Evolutionary conservation across 495 filamentous ascomycete genomes (phyloP).

Genomic region (Lepraria neglecta): DNA sequence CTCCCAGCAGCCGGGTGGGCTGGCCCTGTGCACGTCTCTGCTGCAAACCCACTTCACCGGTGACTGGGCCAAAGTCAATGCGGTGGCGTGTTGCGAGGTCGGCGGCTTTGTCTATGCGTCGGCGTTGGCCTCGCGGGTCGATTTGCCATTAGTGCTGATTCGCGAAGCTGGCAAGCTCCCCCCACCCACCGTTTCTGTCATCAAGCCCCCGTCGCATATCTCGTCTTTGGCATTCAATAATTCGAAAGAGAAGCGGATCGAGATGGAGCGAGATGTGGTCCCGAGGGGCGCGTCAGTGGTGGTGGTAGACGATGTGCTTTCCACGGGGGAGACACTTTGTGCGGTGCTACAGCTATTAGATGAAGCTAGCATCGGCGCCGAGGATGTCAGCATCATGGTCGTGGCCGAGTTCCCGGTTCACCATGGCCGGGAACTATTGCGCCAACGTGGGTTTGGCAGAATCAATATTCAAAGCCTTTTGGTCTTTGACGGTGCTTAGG

Average conservation of each 20-base stretch:
- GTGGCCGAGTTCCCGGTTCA: slow-evolving; percentile 60
- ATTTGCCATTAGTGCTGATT: slow-evolving; percentile 48
- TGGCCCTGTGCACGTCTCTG: slow-evolving; percentile 50
- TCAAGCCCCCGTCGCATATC: slow-evolving; percentile 50
- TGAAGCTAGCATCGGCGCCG: slow-evolving; percentile 38
- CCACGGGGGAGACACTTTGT: slow-evolving; percentile 54
- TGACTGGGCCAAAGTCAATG: slow-evolving; percentile 44
- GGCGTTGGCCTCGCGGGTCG: slow-evolving; percentile 41
- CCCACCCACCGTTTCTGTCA: slow-evolving; percentile 48
- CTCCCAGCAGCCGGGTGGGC: slow-evolving; percentile 47
- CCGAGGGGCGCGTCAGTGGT: slow-evolving; percentile 44
- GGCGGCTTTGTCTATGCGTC: slow-evolving; percentile 56
- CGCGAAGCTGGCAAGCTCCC: slow-evolving; percentile 56
- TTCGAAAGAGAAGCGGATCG: slow-evolving; percentile 41
- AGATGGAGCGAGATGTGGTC: slow-evolving; percentile 47
- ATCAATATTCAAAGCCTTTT: slow-evolving; percentile 54
- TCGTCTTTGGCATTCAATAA: slow-evolving; percentile 40
- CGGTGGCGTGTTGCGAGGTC: slow-evolving; percentile 49
- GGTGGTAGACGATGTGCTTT: slow-evolving; percentile 60
- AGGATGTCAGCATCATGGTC: slow-evolving; percentile 48
- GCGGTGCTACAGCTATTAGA: slow-evolving; percentile 49
- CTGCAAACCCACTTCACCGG: slow-evolving; percentile 44
- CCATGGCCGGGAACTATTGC: slow-evolving; percentile 43
- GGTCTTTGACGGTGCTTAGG: slow-evolving; percentile 48
- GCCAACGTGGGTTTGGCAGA: slow-evolving; percentile 49